phyloP scores from a whole-genome alignment of 441 rosid genomes.

The Erysimum cheiri region DNA sequence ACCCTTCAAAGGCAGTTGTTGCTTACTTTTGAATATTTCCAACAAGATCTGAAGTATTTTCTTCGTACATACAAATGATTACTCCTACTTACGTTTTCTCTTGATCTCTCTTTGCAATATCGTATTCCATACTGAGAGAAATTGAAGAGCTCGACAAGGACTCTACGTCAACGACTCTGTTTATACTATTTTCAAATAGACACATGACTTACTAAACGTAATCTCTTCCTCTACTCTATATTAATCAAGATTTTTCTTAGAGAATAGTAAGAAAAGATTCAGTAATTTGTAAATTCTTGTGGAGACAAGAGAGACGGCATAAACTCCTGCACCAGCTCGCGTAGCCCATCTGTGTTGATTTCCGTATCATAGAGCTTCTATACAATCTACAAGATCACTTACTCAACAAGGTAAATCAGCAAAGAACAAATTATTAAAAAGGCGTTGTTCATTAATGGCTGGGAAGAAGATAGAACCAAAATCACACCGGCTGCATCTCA shows the following conservation, averaged over 20 bases:
- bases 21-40: constrained; percentile 13
- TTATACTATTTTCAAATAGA: background rate
- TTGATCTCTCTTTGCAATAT: constrained; percentile 6
- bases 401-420: background rate
- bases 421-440: background rate
- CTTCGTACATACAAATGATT: background rate
- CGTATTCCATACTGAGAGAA: constrained; percentile 8
- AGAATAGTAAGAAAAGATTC: background rate
- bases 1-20: constrained; percentile 16
- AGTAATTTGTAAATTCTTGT: too few species aligned
- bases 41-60: background rate
- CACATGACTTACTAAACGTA: background rate
- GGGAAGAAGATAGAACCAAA: too few species aligned
- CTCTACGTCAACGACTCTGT: background rate
- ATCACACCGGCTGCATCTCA: too few species aligned
- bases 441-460: too few species aligned
- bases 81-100: background rate
- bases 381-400: background rate
- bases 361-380: background rate
- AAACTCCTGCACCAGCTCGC: background rate
- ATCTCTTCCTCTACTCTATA: background rate
- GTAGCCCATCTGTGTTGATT: background rate
- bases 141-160: background rate
- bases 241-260: background rate
- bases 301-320: background rate